These are phyloP conservation scores for Ehretia macrophylla DNA, from an alignment of 257 asterid species.

Conservation along the genomic window DNA sequence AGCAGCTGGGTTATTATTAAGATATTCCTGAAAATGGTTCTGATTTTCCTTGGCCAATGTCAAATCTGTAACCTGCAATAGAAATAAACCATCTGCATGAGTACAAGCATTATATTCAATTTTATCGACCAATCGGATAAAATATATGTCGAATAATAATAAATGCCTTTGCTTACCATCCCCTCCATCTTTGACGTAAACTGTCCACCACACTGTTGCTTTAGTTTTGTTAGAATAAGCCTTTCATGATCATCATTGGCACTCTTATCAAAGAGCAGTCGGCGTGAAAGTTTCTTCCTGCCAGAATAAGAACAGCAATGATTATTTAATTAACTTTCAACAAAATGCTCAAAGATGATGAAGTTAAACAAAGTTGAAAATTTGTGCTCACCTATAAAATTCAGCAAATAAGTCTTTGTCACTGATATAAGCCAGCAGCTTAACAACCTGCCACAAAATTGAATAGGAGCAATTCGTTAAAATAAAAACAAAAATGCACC, in stretches of 20 bases:
- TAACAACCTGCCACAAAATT: slow-evolving; percentile 32
- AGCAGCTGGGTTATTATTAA: slow-evolving; percentile 20
- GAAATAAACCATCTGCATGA: not conserved
- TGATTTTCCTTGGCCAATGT: slow-evolving; percentile 44
- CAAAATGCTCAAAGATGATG: not conserved
- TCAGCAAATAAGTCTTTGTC: slow-evolving; percentile 62
- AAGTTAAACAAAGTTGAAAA: slow-evolving; percentile 5
- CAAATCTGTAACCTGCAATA: slow-evolving; percentile 49
- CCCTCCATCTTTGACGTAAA: slow-evolving; percentile 70
- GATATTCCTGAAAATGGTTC: slow-evolving; percentile 36
- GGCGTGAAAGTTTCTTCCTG: slow-evolving; percentile 59
- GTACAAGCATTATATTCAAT: not conserved
- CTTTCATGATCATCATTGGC: slow-evolving; percentile 50
- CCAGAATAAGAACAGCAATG: not conserved
- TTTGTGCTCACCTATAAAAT: slow-evolving; percentile 34
- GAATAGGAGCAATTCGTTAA: too few species aligned
- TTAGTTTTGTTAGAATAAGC: slow-evolving; percentile 40
- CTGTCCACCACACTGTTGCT: slow-evolving; percentile 53
- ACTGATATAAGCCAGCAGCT: slow-evolving; percentile 38
- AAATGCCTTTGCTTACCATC: slow-evolving; percentile 33
- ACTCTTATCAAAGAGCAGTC: slow-evolving; percentile 46
- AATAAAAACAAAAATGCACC: too few species aligned
- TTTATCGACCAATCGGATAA: too few species aligned
- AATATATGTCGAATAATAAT: too few species aligned
- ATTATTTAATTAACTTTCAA: not conserved